phyloP scores from a whole-genome alignment of 1,139 yeast species.

The Saccharomyces pastorianus region DNA sequence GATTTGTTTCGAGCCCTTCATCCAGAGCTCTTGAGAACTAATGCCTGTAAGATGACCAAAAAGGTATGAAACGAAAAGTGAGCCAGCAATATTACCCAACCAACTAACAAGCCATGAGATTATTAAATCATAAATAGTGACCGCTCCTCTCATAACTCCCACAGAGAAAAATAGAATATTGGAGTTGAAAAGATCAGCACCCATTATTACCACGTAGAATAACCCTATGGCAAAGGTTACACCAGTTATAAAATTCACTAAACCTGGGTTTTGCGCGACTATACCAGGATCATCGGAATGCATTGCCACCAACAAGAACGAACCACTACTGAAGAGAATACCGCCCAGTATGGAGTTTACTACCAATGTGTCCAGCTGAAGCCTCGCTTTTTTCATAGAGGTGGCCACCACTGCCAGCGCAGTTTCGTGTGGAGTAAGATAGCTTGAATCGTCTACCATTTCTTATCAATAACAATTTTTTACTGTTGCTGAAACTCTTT shows the following conservation, averaged over 20 bases:
- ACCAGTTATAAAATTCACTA: slow-evolving; percentile 48
- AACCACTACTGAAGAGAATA: slow-evolving; percentile 33
- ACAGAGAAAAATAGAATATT: slow-evolving; percentile 62
- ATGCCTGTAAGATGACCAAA: slow-evolving; percentile 50
- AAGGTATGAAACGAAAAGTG: slow-evolving; percentile 56
- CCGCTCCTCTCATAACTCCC: slow-evolving; percentile 61
- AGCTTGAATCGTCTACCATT: slow-evolving; percentile 43
- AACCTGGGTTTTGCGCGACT: slow-evolving; percentile 42
- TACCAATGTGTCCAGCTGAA: slow-evolving; percentile 47
- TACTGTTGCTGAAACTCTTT: not conserved
- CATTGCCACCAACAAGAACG: slow-evolving; percentile 47
- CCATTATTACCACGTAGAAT: slow-evolving; percentile 52
- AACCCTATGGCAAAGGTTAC: slow-evolving; percentile 58
- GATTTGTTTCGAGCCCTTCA: slow-evolving; percentile 41
- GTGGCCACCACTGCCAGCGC: slow-evolving; percentile 79
- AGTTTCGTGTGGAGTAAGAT: slow-evolving; percentile 68
- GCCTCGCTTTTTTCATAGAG: slow-evolving; percentile 69
- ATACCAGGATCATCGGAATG: slow-evolving; percentile 45
- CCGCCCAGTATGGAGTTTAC: slow-evolving; percentile 67
- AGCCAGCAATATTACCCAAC: slow-evolving; percentile 56
- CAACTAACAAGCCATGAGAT: slow-evolving; percentile 68
- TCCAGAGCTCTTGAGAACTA: slow-evolving; percentile 35
- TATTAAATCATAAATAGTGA: slow-evolving; percentile 49
- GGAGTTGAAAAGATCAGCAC: slow-evolving; percentile 42
- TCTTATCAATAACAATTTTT: not conserved